Conservation (phyloP, 228 moss, liverwort and hornwort species). For the Sphagnum magellanicum region DNA sequence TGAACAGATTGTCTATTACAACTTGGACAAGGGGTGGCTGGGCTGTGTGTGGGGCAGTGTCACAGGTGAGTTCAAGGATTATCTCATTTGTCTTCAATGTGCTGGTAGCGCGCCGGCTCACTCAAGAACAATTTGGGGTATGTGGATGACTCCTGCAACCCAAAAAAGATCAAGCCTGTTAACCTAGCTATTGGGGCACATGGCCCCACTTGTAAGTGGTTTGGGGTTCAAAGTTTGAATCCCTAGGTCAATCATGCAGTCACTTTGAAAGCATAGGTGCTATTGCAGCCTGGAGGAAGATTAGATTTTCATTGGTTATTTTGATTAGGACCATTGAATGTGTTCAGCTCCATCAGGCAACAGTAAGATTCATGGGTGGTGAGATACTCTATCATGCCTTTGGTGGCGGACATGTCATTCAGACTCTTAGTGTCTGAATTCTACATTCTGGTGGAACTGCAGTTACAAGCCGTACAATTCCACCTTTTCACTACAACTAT, state of each 20-base stretch:
- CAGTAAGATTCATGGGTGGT: too few relatives aligned
- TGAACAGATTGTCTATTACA: too few relatives aligned
- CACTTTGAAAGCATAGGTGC: neutral
- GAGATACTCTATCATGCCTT: too few relatives aligned
- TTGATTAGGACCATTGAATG: too few relatives aligned
- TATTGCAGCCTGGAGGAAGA: slow-evolving; percentile 2
- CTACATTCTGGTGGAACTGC: neutral
- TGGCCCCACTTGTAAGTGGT: neutral
- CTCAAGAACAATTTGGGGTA: slow-evolving; percentile 81
- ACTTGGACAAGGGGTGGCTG: too few relatives aligned
- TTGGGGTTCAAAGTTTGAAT: neutral
- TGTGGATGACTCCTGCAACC: neutral
- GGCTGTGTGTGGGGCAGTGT: slow-evolving; percentile 31
- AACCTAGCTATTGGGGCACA: neutral
- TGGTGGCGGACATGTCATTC: too few relatives aligned
- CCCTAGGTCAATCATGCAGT: neutral
- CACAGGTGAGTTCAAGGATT: slow-evolving; percentile 60
- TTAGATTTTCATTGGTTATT: neutral
- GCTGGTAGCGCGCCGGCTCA: slow-evolving; percentile 71
- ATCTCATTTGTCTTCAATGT: slow-evolving; percentile 70
- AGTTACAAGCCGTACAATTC: slow-evolving; percentile 87
- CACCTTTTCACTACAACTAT: slow-evolving; percentile 91
- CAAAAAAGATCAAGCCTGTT: neutral
- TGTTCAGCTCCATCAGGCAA: too few relatives aligned
- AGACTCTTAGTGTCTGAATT: too few relatives aligned